These are phyloP conservation scores for Bathelium albidoporum DNA, from an alignment of 495 filamentous ascomycete genomes.

Conservation along the genomic window DNA sequence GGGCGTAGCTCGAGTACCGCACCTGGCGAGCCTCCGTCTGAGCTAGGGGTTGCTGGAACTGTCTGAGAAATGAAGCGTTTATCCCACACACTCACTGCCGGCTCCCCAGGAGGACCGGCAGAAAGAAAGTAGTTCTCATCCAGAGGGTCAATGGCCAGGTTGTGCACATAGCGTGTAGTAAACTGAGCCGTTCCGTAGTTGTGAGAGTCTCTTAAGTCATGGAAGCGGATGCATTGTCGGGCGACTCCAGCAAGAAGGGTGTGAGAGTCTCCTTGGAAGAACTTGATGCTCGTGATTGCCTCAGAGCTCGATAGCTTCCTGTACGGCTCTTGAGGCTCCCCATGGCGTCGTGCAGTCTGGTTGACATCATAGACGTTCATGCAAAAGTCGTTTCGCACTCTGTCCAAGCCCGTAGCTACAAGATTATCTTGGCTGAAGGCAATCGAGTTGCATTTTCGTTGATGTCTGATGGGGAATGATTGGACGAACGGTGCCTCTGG, in stretches of 20 bases:
- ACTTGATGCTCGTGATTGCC: constrained; percentile 80
- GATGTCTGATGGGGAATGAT: constrained; percentile 66
- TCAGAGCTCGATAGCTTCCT: constrained; percentile 72
- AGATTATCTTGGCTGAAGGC: constrained; percentile 72
- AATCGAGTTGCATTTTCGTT: constrained; percentile 82
- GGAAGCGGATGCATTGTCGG: constrained; percentile 76
- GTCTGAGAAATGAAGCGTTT: constrained; percentile 51
- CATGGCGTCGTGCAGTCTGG: constrained; percentile 35
- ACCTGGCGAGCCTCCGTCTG: constrained; percentile 33
- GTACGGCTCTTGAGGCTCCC: constrained; percentile 45
- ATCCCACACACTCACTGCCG: constrained; percentile 80
- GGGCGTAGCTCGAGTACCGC: constrained; percentile 57
- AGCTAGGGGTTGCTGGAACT: constrained; percentile 29
- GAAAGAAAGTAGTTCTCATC: constrained; percentile 94
- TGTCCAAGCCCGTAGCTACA: constrained; percentile 79
- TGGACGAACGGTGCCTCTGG: constrained; percentile 47
- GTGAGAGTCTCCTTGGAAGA: constrained; percentile 77
- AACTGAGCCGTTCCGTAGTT: constrained; percentile 42
- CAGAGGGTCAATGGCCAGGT: constrained; percentile 76
- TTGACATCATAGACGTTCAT: constrained; percentile 90
- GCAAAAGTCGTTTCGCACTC: constrained; percentile 84
- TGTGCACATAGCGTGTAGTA: constrained; percentile 76
- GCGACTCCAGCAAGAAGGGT: constrained; percentile 74
- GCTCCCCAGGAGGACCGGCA: constrained; percentile 57
- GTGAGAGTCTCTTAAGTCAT: constrained; percentile 70